Conservation (phyloP, 2,329 filamentous ascomycete species). For the Blumeria graminis region DNA sequence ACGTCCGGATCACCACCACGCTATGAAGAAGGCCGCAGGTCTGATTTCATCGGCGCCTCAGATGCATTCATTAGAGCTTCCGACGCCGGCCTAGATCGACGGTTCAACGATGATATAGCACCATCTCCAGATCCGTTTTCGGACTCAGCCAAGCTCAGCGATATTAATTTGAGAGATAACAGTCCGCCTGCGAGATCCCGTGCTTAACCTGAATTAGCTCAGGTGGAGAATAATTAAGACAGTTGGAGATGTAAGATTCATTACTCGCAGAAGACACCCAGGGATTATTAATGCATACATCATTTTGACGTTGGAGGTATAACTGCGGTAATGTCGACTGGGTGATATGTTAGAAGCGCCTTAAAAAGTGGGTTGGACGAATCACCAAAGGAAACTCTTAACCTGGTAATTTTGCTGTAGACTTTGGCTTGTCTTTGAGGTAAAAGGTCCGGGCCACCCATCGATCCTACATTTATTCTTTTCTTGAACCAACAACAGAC, state of each 20-base stretch:
- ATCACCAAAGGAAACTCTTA: too few relatives aligned
- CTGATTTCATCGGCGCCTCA: slow-evolving; percentile 23
- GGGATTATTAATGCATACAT: neutral
- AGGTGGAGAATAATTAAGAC: too few relatives aligned
- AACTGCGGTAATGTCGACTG: neutral
- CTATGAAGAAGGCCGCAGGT: slow-evolving; percentile 19
- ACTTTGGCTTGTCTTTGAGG: too few relatives aligned
- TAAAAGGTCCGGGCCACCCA: too few relatives aligned
- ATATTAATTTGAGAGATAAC: slow-evolving; percentile 39
- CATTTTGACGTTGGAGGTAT: neutral
- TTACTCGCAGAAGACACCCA: neutral
- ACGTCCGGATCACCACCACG: slow-evolving; percentile 19
- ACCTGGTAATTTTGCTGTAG: too few relatives aligned
- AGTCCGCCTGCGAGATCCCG: slow-evolving; percentile 29
- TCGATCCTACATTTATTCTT: too few relatives aligned
- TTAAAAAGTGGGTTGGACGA: too few relatives aligned
- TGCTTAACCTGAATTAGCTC: too few relatives aligned
- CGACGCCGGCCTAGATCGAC: slow-evolving; percentile 20
- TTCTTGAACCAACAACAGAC: too few relatives aligned
- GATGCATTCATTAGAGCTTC: slow-evolving; percentile 15
- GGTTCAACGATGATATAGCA: slow-evolving; percentile 23
- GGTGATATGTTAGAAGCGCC: too few relatives aligned
- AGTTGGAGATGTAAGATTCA: neutral
- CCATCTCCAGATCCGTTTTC: slow-evolving; percentile 40
- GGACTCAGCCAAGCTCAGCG: slow-evolving; percentile 35